Percentiles rank a stretch among this genome's conserved stretches.
Evolutionary conservation across 306 rosid species (phyloP).

Genomic region (Urtica urens): DNA sequence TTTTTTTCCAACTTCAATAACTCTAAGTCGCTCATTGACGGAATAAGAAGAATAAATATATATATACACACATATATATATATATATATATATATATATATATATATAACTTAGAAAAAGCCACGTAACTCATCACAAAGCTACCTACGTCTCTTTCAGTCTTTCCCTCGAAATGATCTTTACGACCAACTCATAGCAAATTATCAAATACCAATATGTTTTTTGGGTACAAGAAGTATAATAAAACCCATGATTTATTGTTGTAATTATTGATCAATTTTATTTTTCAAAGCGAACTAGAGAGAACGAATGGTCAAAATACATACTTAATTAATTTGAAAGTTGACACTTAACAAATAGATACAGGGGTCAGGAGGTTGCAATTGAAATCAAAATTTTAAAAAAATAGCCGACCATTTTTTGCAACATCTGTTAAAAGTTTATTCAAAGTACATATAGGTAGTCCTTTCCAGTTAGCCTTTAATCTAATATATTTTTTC

Average conservation of each 20-base stretch:
- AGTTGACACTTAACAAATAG: conserved; percentile 3
- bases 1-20: too few relatives aligned
- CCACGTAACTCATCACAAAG: background rate
- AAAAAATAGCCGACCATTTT: background rate
- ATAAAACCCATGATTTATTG: too few relatives aligned
- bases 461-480: background rate
- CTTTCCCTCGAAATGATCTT: background rate
- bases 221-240: too few relatives aligned
- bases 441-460: conserved; percentile 8
- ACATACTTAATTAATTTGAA: background rate
- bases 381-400: background rate
- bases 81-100: too few relatives aligned
- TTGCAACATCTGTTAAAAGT: background rate
- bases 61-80: too few relatives aligned
- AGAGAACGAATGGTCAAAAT: conserved; percentile 1
- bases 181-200: background rate
- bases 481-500: background rate
- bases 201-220: conserved; percentile 1
- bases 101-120: too few relatives aligned
- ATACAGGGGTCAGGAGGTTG: conserved; percentile 2
- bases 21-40: too few relatives aligned
- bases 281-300: background rate
- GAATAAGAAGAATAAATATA: too few relatives aligned
- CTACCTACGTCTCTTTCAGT: conserved; percentile 1
- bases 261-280: background rate